Evolutionary conservation across 345 rosid genomes (phyloP).

Genomic region (Reutealis trisperma): DNA sequence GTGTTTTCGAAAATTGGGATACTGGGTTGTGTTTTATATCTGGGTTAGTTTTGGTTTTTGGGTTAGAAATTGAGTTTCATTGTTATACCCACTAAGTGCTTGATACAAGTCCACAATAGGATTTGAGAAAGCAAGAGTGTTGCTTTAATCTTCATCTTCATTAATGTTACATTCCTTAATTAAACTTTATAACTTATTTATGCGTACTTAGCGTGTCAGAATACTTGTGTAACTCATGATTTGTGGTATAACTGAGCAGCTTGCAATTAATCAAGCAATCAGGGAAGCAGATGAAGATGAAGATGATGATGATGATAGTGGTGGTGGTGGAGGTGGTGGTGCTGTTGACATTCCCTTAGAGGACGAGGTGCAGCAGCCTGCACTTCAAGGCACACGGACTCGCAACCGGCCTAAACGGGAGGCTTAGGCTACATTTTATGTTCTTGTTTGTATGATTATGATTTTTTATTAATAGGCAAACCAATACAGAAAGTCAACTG

Average conservation of each 20-base stretch:
- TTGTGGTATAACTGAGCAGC: constrained; percentile 40
- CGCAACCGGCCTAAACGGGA: constrained; percentile 80
- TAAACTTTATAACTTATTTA: too few relatives aligned
- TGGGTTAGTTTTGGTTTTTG: not conserved
- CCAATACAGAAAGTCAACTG: not conserved
- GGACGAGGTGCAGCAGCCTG: constrained; percentile 51
- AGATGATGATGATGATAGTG: constrained; percentile 22
- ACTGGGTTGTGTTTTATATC: not conserved
- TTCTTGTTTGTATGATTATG: not conserved
- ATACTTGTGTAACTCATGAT: not conserved
- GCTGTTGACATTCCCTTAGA: constrained; percentile 28
- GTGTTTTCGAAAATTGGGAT: not conserved
- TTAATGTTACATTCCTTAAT: too few relatives aligned
- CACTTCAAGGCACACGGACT: constrained; percentile 37
- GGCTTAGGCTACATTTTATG: constrained; percentile 26
- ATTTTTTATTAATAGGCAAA: not conserved
- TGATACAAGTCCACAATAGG: constrained; percentile 10
- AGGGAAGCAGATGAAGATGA: constrained; percentile 52
- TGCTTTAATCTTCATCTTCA: not conserved
- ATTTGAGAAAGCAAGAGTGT: not conserved
- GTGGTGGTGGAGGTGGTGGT: not conserved
- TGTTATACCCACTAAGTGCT: not conserved
- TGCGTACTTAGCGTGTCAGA: not conserved
- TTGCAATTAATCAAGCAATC: constrained; percentile 58
- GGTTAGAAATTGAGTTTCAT: not conserved